Evolutionary conservation across 2,329 filamentous ascomycete genomes (phyloP).

Genomic region (Ambrosiella cleistominuta): DNA sequence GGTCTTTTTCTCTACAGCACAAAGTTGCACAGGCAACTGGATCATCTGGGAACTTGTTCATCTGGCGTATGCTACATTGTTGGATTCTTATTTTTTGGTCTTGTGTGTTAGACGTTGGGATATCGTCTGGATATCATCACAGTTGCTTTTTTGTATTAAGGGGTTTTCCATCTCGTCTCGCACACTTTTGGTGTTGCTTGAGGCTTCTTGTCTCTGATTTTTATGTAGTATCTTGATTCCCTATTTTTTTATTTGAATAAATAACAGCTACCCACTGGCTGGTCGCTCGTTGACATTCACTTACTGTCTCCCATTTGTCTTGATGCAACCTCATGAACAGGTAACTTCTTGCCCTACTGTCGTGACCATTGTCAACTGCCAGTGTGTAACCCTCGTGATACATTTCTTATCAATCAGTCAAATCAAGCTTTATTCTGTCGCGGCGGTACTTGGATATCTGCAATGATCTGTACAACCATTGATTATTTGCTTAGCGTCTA

Average conservation of each 20-base stretch:
- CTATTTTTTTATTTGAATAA: conserved; percentile 1
- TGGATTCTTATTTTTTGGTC: conserved; percentile 1
- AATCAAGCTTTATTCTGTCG: too few relatives aligned
- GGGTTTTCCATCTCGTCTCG: neutral
- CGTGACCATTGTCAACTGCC: too few relatives aligned
- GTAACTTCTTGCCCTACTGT: too few relatives aligned
- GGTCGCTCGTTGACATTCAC: neutral
- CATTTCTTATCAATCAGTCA: neutral
- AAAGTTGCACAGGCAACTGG: conserved; percentile 3
- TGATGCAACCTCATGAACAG: neutral
- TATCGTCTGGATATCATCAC: neutral
- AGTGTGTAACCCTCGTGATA: too few relatives aligned
- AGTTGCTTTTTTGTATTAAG: neutral
- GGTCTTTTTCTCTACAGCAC: neutral
- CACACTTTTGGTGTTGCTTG: neutral
- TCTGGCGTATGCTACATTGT: neutral
- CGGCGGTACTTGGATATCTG: too few relatives aligned
- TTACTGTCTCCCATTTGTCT: neutral
- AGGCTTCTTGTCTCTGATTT: neutral
- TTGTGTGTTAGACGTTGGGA: neutral
- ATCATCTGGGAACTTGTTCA: conserved; percentile 4
- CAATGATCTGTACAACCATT: too few relatives aligned
- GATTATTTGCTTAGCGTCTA: too few relatives aligned
- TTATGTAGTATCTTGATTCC: neutral
- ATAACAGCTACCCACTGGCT: neutral